Evolutionary conservation across 2,329 filamentous ascomycete genomes (phyloP), one percentile per base, ranked within the genome.

Genomic region (Aspergillus sp.): DNA sequence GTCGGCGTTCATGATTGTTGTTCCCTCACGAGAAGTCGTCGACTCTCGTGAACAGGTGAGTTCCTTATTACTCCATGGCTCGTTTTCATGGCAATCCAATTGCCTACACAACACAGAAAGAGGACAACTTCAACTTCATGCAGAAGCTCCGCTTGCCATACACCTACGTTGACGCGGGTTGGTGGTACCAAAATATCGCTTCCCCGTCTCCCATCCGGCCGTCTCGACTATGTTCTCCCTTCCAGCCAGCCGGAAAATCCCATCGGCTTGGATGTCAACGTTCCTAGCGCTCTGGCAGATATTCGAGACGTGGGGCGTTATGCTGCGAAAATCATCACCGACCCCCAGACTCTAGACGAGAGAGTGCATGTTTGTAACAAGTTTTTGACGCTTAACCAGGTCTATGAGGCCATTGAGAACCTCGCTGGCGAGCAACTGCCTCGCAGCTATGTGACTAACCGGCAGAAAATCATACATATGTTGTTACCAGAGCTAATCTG

Each of bases 161-260:
- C 61, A 82, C 79, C 1, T 60, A 77, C 55, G 75, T 82, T 31
- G 79, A 82, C 45, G 71, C 78, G 1, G 80, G 79, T 3, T 79
- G 66, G 62, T 82, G 79, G 80, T 76, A 77, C 50, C 77, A 80
- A 49, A 47, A 75, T 13, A 58, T 62, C 1, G n/a, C 59, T 72
- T 10, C 71, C 71, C 1, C 19, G 34, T 0, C 17, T 56, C 4
- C 53, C 47, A 38, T 55, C 45, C 40, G 74, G 75, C 5, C 59
- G 60, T 20, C 59, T 70, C 3, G 74, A 78, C 54, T 72, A 73
- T 48, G 65, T 64, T 5, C 43, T 68, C 9, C 51, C 53, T 2
- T 9, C 2, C 16, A 23, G 5, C 7, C 17, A 11, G 9, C 17
- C n/a, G 17, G 14, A 23, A 14, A 19, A 6, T 7, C 13, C 5